phyloP scores from a whole-genome alignment of 2,329 filamentous ascomycete genomes.

The Fusarium agapanthi region DNA sequence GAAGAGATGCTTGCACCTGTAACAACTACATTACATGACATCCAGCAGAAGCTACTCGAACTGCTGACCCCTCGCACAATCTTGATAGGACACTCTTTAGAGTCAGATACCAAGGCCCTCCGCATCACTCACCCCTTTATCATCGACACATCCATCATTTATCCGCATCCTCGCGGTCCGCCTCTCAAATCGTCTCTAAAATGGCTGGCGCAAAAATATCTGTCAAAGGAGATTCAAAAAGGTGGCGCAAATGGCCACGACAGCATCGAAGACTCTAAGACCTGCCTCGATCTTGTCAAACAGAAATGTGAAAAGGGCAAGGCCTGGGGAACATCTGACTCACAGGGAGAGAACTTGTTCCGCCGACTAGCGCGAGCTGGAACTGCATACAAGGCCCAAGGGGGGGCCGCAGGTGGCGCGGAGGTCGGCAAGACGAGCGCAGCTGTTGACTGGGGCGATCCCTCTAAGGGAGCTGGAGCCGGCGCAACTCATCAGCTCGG shows the following conservation, averaged over 20 bases:
- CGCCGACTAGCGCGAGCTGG: constrained; percentile 75
- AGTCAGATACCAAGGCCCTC: constrained; percentile 84
- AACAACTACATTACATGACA: constrained; percentile 83
- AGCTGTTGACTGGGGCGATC: constrained; percentile 90
- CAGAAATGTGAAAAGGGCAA: constrained; percentile 95
- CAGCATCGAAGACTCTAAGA: constrained; percentile 89
- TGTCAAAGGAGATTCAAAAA: constrained; percentile 88
- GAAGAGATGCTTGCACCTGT: constrained; percentile 82
- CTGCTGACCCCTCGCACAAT: constrained; percentile 78
- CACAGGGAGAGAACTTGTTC: constrained; percentile 88
- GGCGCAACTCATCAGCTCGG: constrained; percentile 66
- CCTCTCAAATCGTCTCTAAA: constrained; percentile 92
- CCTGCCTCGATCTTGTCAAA: constrained; percentile 91
- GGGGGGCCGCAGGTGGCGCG: constrained; percentile 62
- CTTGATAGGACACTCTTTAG: constrained; percentile 81
- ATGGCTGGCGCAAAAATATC: constrained; percentile 86
- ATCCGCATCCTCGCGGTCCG: constrained; percentile 87
- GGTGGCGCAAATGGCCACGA: constrained; percentile 81
- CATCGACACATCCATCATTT: constrained; percentile 89
- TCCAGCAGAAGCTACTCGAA: constrained; percentile 78
- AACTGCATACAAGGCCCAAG: constrained; percentile 69
- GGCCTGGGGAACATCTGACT: constrained; percentile 82
- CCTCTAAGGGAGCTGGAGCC: constrained; percentile 65
- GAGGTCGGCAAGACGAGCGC: constrained; percentile 71
- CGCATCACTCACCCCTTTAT: constrained; percentile 91